A percentile compares a stretch with the other conserved stretches of the same genome.
phyloP scores from a whole-genome alignment of 140 eudicot genomes.

The Cichorium intybus region DNA sequence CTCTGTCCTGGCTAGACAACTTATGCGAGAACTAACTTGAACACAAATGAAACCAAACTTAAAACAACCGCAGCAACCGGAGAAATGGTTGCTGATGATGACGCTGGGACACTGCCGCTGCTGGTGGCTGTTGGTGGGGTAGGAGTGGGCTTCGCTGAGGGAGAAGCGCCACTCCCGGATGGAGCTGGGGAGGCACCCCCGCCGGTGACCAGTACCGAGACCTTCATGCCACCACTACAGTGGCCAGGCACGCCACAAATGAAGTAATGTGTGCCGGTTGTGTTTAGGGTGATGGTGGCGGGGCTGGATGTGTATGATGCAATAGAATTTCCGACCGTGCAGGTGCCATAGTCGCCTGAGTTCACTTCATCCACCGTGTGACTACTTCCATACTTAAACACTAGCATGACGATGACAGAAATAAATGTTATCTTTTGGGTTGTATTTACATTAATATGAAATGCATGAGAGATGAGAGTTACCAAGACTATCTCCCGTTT shows the following conservation, averaged over 20 bases:
- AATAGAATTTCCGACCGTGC: constrained; percentile 36
- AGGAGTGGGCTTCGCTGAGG: constrained; percentile 25
- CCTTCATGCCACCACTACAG: constrained; percentile 52
- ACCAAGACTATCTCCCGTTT: constrained; percentile 73
- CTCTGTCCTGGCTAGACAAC: constrained; percentile 29
- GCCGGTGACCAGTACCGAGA: constrained; percentile 35
- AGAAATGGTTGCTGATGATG: constrained; percentile 16
- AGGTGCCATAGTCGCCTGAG: constrained; percentile 37
- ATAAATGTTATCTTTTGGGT: neutral
- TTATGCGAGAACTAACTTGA: constrained; percentile 17
- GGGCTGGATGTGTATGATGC: constrained; percentile 33
- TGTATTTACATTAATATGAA: neutral
- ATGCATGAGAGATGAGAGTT: neutral
- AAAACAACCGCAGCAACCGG: neutral
- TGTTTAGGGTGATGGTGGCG: constrained; percentile 32
- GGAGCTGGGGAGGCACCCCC: constrained; percentile 30
- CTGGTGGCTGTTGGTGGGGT: constrained; percentile 21
- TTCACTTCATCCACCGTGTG: constrained; percentile 53
- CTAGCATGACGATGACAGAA: constrained; percentile 27
- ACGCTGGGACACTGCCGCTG: constrained; percentile 12
- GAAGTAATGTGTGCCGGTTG: constrained; percentile 48
- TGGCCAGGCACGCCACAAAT: constrained; percentile 51
- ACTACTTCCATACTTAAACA: constrained; percentile 42
- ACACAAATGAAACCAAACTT: constrained; percentile 14
- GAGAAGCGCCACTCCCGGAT: constrained; percentile 28